phyloP scores from a whole-genome alignment of 306 rosid genomes.

The Delonix regia region DNA sequence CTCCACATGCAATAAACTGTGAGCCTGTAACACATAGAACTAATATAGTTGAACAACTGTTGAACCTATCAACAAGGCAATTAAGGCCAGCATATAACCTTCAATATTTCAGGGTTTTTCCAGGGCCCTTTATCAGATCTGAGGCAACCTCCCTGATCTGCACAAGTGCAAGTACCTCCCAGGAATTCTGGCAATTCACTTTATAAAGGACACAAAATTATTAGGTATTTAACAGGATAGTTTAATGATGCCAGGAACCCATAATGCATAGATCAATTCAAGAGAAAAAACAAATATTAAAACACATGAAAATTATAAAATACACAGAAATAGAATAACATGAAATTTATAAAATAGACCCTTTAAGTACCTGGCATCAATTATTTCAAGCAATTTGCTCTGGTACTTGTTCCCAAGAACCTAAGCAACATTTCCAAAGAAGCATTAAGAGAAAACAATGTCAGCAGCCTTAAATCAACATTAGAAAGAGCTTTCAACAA shows the following conservation, averaged over 20 bases:
- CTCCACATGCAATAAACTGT: constrained; percentile 23
- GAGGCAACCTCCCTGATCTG: constrained; percentile 87
- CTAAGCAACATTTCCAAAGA: constrained; percentile 46
- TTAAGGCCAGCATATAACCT: constrained; percentile 54
- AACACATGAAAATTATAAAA: constrained; percentile 1
- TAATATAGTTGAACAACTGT: not conserved
- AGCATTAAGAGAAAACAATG: constrained; percentile 15
- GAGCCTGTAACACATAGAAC: constrained; percentile 28
- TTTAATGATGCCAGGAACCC: constrained; percentile 5
- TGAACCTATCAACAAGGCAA: constrained; percentile 13
- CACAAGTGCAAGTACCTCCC: constrained; percentile 92
- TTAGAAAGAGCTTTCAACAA: constrained; percentile 22
- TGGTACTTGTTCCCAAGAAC: constrained; percentile 99
- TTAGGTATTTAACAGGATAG: constrained; percentile 26
- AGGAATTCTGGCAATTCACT: constrained; percentile 99
- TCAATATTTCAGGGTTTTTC: constrained; percentile 87
- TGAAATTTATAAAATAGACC: not conserved
- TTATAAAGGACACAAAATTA: constrained; percentile 39
- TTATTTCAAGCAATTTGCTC: constrained; percentile 87
- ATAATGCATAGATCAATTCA: constrained; percentile 7
- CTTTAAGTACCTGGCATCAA: constrained; percentile 78
- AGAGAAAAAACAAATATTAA: not conserved
- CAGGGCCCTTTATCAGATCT: constrained; percentile 98
- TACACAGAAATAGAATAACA: not conserved
- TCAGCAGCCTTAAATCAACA: constrained; percentile 29